phyloP scores from a whole-genome alignment of 1,284 basidiomycete genomes.

The Trichosporon sp. region DNA sequence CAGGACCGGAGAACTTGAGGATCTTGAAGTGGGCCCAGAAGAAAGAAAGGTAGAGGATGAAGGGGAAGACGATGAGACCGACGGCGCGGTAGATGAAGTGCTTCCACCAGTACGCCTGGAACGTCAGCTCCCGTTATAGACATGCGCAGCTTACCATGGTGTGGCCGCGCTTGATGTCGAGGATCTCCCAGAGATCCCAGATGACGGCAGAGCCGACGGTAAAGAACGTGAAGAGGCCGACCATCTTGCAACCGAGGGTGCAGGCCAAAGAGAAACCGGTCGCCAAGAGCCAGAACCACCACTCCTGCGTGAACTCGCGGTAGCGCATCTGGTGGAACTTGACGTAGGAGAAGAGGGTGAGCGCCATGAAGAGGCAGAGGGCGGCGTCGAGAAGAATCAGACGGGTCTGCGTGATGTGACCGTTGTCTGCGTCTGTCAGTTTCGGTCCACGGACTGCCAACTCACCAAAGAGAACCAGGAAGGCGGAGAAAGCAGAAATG shows the following conservation, averaged over 20 bases:
- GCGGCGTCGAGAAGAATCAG: constrained; percentile 94
- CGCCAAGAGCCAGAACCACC: constrained; percentile 92
- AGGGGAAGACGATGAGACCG: constrained; percentile 83
- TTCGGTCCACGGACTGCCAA: constrained; percentile 3
- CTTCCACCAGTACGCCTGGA: constrained; percentile 77
- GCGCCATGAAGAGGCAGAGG: constrained; percentile 90
- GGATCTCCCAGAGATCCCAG: constrained; percentile 89
- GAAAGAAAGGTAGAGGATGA: constrained; percentile 87
- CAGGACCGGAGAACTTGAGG: constrained; percentile 83
- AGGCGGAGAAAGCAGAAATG: constrained; percentile 81
- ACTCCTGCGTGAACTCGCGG: constrained; percentile 75
- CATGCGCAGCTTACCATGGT: constrained; percentile 62
- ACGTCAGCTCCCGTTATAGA: not conserved
- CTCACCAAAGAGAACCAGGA: constrained; percentile 79
- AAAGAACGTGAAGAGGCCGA: constrained; percentile 86
- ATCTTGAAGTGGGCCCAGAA: constrained; percentile 95
- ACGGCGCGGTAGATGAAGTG: constrained; percentile 83
- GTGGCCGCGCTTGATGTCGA: constrained; percentile 73
- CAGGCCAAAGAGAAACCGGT: constrained; percentile 92
- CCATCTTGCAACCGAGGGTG: constrained; percentile 97
- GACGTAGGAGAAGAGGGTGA: constrained; percentile 91
- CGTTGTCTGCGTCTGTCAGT: constrained; percentile 66
- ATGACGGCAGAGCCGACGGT: constrained; percentile 87
- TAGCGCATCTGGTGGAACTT: constrained; percentile 94
- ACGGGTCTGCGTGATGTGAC: constrained; percentile 89